Evolutionary conservation across 345 rosid genomes (phyloP).

Genomic region (Gynandropsis gynandra): DNA sequence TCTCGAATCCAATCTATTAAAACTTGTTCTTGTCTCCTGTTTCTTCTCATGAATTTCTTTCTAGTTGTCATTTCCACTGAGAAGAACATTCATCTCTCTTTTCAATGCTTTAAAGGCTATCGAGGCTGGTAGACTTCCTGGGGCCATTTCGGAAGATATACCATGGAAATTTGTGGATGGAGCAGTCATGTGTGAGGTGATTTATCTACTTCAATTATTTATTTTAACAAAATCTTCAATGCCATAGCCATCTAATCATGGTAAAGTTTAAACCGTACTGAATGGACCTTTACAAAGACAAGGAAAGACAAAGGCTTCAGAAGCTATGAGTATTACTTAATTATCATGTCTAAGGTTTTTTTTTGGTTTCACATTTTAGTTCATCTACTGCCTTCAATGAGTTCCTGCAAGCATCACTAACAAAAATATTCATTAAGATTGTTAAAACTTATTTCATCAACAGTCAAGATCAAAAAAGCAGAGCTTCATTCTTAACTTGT

Average conservation of each 20-base stretch:
- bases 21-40: neutral
- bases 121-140: conserved; percentile 85
- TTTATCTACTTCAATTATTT: conserved; percentile 17
- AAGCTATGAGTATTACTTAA: conserved; percentile 2
- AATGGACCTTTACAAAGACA: neutral
- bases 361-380: conserved; percentile 1
- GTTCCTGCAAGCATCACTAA: conserved; percentile 10
- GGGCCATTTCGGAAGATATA: conserved; percentile 66
- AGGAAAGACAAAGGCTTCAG: neutral
- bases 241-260: conserved; percentile 5
- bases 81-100: neutral
- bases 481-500: neutral
- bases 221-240: neutral
- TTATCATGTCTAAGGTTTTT: neutral
- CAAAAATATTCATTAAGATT: neutral
- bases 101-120: conserved; percentile 49
- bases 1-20: no score
- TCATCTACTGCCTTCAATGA: conserved; percentile 8
- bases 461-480: neutral
- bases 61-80: conserved; percentile 11
- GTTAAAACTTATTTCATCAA: neutral
- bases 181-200: conserved; percentile 74
- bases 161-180: conserved; percentile 76
- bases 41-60: conserved; percentile 1
- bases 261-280: conserved; percentile 4